Base-by-base conservation (phyloP, 2,329 filamentous ascomycete genomes). In the Berkeleyomyces basicola region DNA sequence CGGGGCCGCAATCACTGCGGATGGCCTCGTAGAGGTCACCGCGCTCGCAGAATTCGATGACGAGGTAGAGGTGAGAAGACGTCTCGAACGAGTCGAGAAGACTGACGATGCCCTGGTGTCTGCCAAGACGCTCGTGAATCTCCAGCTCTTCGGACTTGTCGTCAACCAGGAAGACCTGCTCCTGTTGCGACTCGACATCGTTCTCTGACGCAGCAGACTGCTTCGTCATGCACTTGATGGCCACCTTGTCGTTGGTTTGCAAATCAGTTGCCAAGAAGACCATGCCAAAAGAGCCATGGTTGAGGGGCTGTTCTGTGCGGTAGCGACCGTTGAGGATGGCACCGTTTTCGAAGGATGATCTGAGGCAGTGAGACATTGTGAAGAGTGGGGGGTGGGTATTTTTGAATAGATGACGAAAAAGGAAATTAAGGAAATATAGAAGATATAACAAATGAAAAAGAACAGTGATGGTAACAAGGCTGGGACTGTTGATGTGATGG, bases 231-330 rank as follows among this genome's bases (percentile, higher is more conserved):
- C 92, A 96, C 77, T 99, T 99, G 81, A 99, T 88, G 66, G 93
- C 93, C 68, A 99, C 93, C 65, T 83, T 81, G 65, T 93, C 79
- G 68, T 85, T 82, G 65, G 88, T 95, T 67, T 79, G 72, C 67
- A 85, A 78, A 73, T 99, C 90, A 72, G 81, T 86, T 65, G 92
- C 93, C 76, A 90, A 85, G 75, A 96, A 96, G 70, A 99, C 93
- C 89, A 97, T 95, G 72, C 93, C 93, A 71, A 97, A 99, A 63
- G 93, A 97, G 69, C 93, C 93, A 81, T 96, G 90, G 73, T 99
- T 99, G 77, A 99, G 87, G 64, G 93, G 91, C 68, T 91, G 88
- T 71, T 96, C 81, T 63, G 91, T 95, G 76, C 88, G 80, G 74
- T 93, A 99, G 68, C 93, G 91, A 73, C 89, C 90, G 72, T 88